Conservation (phyloP, 805 yeast genomes). For the Debaryomyces maramus region DNA sequence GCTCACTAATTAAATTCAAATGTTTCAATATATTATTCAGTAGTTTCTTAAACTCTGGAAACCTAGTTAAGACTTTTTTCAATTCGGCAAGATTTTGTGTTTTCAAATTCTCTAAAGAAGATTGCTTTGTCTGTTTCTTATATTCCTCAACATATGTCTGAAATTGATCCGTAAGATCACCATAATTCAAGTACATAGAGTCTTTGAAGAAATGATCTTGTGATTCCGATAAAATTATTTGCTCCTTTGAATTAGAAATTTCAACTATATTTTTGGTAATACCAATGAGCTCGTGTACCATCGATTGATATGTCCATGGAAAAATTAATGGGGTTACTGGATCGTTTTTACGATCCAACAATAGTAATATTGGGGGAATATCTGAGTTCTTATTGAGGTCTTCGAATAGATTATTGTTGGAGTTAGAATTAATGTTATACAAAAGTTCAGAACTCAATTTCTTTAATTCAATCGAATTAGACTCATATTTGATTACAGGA, state of each 20-base stretch:
- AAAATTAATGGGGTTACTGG: conserved; percentile 89
- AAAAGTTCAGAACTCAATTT: conserved; percentile 68
- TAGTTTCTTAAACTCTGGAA: conserved; percentile 88
- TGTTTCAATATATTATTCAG: conserved; percentile 90
- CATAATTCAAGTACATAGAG: conserved; percentile 87
- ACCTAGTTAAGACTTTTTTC: conserved; percentile 86
- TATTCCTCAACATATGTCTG: conserved; percentile 82
- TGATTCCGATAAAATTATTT: conserved; percentile 53
- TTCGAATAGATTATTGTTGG: conserved; percentile 64
- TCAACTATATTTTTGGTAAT: conserved; percentile 80
- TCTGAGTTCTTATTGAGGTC: conserved; percentile 56
- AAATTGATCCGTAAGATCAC: conserved; percentile 87
- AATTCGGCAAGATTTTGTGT: conserved; percentile 75
- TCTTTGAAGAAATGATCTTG: conserved; percentile 75
- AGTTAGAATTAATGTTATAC: conserved; percentile 54
- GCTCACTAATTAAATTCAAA: conserved; percentile 83
- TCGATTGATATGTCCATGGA: conserved; percentile 98
- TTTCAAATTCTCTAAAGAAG: conserved; percentile 57
- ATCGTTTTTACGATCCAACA: conserved; percentile 83
- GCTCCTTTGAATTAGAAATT: conserved; percentile 52
- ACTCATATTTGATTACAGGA: conserved; percentile 79
- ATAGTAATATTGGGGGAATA: conserved; percentile 68
- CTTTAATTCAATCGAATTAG: conserved; percentile 61
- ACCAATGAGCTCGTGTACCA: conserved; percentile 92
- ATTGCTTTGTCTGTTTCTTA: conserved; percentile 74